These are phyloP conservation scores for Fagopyrum tataricum DNA, from an alignment of 148 eudicot species.

Conservation along the genomic window DNA sequence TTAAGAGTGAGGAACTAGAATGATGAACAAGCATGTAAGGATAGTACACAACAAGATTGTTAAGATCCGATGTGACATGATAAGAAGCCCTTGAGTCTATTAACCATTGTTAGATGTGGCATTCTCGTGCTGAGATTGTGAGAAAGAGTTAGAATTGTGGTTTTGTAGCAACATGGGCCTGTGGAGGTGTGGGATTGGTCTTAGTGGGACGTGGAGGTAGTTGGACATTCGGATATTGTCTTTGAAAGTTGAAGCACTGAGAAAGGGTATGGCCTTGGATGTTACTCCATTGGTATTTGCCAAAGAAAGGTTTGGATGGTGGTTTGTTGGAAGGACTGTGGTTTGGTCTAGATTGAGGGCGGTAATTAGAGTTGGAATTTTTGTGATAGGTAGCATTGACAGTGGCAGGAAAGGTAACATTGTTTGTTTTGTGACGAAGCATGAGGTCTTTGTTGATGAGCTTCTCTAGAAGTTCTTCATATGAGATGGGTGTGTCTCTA, in stretches of 20 bases:
- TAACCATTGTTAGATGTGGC: no score
- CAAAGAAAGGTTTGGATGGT: background rate
- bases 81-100: no score
- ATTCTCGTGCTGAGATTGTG: no score
- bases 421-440: no score
- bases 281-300: background rate
- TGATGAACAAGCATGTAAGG: no score
- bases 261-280: background rate
- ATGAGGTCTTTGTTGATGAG: background rate
- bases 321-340: background rate
- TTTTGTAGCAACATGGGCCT: no score
- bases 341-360: no score
- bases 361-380: background rate
- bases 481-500: background rate
- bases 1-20: no score
- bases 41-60: no score
- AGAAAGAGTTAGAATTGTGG: no score
- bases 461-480: slow-evolving; percentile 17
- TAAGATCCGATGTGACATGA: no score
- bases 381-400: background rate
- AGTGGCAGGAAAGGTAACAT: background rate
- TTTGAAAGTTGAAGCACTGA: background rate
- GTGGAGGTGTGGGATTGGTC: background rate
- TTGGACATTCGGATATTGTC: background rate
- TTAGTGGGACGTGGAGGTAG: background rate